Evolutionary conservation across 2,329 filamentous ascomycete genomes (phyloP).

Genomic region (Fusarium sp.): DNA sequence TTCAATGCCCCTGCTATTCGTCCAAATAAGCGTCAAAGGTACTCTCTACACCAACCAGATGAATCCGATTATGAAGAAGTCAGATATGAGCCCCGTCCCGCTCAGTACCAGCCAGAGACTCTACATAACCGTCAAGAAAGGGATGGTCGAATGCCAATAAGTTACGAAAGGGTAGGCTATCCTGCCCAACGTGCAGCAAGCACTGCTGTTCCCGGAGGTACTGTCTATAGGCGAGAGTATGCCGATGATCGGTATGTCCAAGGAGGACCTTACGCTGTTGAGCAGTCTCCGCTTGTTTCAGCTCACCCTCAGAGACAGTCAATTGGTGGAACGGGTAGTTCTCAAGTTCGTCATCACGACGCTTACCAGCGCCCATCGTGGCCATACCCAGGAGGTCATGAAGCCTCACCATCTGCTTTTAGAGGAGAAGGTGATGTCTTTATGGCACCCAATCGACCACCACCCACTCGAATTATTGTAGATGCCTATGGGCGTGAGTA

Average conservation of each 20-base stretch:
- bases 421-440: constrained; percentile 62
- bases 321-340: constrained; percentile 36
- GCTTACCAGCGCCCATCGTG: constrained; percentile 55
- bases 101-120: constrained; percentile 51
- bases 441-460: constrained; percentile 63
- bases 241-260: constrained; percentile 48
- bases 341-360: constrained; percentile 57
- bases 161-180: constrained; percentile 48
- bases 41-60: constrained; percentile 55
- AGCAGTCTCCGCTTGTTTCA: constrained; percentile 52
- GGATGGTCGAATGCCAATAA: constrained; percentile 48
- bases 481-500: constrained; percentile 89
- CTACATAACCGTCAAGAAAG: constrained; percentile 46
- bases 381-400: constrained; percentile 58
- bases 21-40: constrained; percentile 67
- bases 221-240: constrained; percentile 51
- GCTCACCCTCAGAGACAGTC: constrained; percentile 49
- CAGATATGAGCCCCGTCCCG: constrained; percentile 55
- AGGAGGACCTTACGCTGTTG: constrained; percentile 49
- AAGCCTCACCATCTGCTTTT: constrained; percentile 58
- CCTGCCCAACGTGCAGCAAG: constrained; percentile 43
- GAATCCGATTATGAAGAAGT: constrained; percentile 51
- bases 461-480: constrained; percentile 76
- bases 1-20: constrained; percentile 63
- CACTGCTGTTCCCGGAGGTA: constrained; percentile 43